Evolutionary conservation across 2,329 filamentous ascomycete genomes (phyloP).

Genomic region (Sclerotinia trifoliorum): DNA sequence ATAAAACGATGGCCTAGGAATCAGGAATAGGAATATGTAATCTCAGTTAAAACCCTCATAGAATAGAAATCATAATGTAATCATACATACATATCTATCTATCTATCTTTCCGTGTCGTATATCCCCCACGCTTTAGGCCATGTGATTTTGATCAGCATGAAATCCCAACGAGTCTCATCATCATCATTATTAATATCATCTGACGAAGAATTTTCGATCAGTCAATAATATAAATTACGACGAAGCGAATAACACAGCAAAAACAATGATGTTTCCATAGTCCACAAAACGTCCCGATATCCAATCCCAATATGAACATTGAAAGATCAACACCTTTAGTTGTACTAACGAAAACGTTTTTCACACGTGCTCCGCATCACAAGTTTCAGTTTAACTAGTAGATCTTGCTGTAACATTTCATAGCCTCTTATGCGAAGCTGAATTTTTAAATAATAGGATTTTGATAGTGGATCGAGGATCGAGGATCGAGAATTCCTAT

Average conservation of each 20-base stretch:
- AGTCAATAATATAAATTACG: background rate
- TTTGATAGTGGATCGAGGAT: background rate
- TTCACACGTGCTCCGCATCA: constrained; percentile 3
- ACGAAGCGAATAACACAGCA: background rate
- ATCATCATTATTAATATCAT: background rate
- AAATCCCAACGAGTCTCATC: too few relatives aligned
- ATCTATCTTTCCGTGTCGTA: too few relatives aligned
- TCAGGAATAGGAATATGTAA: too few relatives aligned
- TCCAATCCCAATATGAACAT: background rate
- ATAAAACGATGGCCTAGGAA: too few relatives aligned
- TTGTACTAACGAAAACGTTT: background rate
- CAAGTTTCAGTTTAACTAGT: background rate
- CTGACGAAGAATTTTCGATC: background rate
- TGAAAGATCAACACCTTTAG: background rate
- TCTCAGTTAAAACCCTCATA: too few relatives aligned
- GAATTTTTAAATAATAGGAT: background rate
- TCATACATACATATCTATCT: too few relatives aligned
- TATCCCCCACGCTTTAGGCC: too few relatives aligned
- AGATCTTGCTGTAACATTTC: background rate
- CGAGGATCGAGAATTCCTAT: background rate
- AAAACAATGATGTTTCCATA: background rate
- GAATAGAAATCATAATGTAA: too few relatives aligned
- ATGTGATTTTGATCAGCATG: too few relatives aligned
- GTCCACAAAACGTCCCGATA: background rate
- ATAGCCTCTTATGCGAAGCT: background rate